Conservation (phyloP, 1,139 yeast genomes). For the Blastobotrys illinoisensis region DNA sequence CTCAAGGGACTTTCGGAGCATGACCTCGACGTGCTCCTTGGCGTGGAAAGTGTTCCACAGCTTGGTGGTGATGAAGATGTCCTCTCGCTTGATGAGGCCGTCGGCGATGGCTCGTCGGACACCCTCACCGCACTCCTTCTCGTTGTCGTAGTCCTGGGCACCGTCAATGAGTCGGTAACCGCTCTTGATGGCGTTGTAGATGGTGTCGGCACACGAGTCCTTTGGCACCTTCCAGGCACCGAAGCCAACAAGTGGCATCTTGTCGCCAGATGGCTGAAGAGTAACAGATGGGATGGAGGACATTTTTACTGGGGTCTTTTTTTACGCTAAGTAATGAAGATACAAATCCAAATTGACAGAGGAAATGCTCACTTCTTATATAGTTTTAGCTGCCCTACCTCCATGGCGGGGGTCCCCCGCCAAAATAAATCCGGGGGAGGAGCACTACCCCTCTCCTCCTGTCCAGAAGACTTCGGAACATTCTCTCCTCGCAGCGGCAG, state of each 20-base stretch:
- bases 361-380: background rate
- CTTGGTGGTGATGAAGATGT: constrained; percentile 40
- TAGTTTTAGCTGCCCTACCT: background rate
- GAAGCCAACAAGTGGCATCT: constrained; percentile 45
- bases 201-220: constrained; percentile 38
- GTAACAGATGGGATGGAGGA: constrained; percentile 17
- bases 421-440: background rate
- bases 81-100: constrained; percentile 38
- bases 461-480: background rate
- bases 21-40: constrained; percentile 42
- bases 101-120: constrained; percentile 36
- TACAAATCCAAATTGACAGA: background rate
- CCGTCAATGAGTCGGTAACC: constrained; percentile 43
- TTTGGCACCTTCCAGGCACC: constrained; percentile 46
- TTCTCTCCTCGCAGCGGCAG: background rate
- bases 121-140: constrained; percentile 39
- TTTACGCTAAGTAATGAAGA: background rate
- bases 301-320: background rate
- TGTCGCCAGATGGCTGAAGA: constrained; percentile 33
- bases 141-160: constrained; percentile 40
- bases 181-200: constrained; percentile 40
- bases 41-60: constrained; percentile 42
- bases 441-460: background rate
- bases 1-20: constrained; percentile 43
- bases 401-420: background rate